Conservation (phyloP, 352 stramenopile genomes). For the Globisporangium rhizosaccharum region DNA sequence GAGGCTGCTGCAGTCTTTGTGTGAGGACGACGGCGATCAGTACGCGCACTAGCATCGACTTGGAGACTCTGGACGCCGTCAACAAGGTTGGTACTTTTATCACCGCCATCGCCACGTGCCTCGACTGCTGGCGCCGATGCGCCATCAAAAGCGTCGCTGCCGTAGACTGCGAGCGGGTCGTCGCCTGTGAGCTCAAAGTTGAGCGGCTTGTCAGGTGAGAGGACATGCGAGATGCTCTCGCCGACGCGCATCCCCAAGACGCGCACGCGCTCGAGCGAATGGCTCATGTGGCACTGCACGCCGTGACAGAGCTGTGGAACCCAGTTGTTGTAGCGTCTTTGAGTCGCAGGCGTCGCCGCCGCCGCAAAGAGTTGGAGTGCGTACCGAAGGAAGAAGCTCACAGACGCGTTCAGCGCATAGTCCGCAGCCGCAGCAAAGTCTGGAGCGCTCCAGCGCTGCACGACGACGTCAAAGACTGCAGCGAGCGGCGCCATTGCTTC, state of each 20-base stretch:
- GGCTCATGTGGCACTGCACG: constrained; percentile 66
- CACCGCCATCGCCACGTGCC: background rate
- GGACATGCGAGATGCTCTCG: constrained; percentile 54
- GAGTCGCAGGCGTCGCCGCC: constrained; percentile 12
- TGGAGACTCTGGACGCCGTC: background rate
- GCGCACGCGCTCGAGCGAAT: constrained; percentile 54
- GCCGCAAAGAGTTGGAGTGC: constrained; percentile 29
- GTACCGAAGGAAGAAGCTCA: constrained; percentile 66
- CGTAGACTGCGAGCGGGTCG: constrained; percentile 37
- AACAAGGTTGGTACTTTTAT: background rate
- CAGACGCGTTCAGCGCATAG: constrained; percentile 47
- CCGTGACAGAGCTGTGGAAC: constrained; percentile 63
- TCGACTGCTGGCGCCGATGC: background rate
- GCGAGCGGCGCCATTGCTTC: constrained; percentile 16
- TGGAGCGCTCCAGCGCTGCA: constrained; percentile 50
- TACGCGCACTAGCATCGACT: background rate
- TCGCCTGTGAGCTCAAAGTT: constrained; percentile 46
- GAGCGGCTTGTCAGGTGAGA: constrained; percentile 53
- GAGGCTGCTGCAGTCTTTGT: background rate
- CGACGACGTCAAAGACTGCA: constrained; percentile 49
- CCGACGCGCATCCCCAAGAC: constrained; percentile 64
- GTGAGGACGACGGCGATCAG: background rate
- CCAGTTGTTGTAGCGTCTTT: constrained; percentile 32
- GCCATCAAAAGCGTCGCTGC: constrained; percentile 21
- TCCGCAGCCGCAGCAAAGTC: constrained; percentile 45